Conservation (phyloP, 2,329 filamentous ascomycete genomes). For the Fusarium paranaense region DNA sequence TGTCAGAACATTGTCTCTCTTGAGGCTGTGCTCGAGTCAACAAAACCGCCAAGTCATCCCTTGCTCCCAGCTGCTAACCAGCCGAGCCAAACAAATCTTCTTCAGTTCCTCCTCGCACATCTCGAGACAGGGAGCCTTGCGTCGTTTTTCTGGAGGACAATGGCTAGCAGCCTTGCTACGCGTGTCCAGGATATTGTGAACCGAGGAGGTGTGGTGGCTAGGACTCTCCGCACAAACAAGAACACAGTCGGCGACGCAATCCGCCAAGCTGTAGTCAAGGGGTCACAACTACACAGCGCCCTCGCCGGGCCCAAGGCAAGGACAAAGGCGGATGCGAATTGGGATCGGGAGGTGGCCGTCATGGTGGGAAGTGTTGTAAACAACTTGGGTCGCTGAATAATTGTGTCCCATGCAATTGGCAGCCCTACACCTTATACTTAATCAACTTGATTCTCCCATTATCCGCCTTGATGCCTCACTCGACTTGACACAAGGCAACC, state of each 20-base stretch:
- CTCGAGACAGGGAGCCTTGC: slow-evolving; percentile 89
- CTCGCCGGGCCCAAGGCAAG: slow-evolving; percentile 58
- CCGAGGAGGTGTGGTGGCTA: slow-evolving; percentile 84
- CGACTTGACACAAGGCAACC: neutral
- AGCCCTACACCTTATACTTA: neutral
- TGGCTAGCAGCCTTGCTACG: slow-evolving; percentile 80
- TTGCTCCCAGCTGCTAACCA: slow-evolving; percentile 60
- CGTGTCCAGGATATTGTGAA: slow-evolving; percentile 87
- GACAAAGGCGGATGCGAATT: slow-evolving; percentile 64
- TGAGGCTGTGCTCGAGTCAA: slow-evolving; percentile 78
- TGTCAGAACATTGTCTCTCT: slow-evolving; percentile 94
- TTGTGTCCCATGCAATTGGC: neutral
- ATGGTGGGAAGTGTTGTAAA: slow-evolving; percentile 89
- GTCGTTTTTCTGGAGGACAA: slow-evolving; percentile 92
- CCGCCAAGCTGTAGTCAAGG: slow-evolving; percentile 83
- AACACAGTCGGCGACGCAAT: slow-evolving; percentile 81
- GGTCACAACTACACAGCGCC: slow-evolving; percentile 75
- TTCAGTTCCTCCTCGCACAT: slow-evolving; percentile 78
- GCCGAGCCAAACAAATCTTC: slow-evolving; percentile 62
- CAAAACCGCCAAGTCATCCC: slow-evolving; percentile 76
- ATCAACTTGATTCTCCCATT: neutral
- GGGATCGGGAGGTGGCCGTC: slow-evolving; percentile 93
- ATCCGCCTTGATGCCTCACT: neutral
- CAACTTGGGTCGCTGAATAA: slow-evolving; percentile 57
- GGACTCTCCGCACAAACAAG: slow-evolving; percentile 82